Conservation (phyloP, 2,329 filamentous ascomycete species). For the Pseudogymnoascus sp. region DNA sequence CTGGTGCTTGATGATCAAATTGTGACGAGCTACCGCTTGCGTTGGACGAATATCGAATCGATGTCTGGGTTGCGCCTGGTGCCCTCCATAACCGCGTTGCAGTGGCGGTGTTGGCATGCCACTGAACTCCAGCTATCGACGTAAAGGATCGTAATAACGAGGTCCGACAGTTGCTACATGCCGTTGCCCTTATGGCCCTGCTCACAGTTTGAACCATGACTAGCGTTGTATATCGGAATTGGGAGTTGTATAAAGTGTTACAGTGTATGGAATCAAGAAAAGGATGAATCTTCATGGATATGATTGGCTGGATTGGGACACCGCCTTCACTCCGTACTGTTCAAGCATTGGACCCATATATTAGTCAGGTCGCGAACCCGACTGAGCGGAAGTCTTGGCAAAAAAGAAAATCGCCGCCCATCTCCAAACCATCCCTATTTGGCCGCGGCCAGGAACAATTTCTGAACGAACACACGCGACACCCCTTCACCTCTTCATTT, state of each 20-base stretch:
- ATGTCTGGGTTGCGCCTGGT: slow-evolving; percentile 2
- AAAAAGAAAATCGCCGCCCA: slow-evolving; percentile 9
- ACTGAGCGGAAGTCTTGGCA: slow-evolving; percentile 6
- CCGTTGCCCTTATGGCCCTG: slow-evolving; percentile 22
- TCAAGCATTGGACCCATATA: slow-evolving; percentile 1
- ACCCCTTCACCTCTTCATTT: neutral
- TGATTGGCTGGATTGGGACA: slow-evolving; percentile 2
- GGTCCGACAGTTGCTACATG: slow-evolving; percentile 26
- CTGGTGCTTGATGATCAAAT: neutral
- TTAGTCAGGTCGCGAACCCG: slow-evolving; percentile 2
- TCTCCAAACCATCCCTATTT: neutral
- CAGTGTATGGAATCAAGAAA: neutral
- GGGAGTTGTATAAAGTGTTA: neutral
- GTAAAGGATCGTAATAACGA: slow-evolving; percentile 23
- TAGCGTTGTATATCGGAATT: neutral
- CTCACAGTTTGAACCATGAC: slow-evolving; percentile 16
- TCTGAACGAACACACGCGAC: neutral
- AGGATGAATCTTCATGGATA: neutral
- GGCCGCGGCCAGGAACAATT: slow-evolving; percentile 6
- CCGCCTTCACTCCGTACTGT: neutral
- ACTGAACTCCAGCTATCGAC: slow-evolving; percentile 14
- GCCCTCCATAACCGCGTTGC: slow-evolving; percentile 1
- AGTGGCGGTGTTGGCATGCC: neutral
- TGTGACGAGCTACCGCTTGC: neutral
- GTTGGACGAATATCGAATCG: neutral